Base-by-base conservation (phyloP, 139 green algal genomes). In the Yamagishiella unicocca region DNA sequence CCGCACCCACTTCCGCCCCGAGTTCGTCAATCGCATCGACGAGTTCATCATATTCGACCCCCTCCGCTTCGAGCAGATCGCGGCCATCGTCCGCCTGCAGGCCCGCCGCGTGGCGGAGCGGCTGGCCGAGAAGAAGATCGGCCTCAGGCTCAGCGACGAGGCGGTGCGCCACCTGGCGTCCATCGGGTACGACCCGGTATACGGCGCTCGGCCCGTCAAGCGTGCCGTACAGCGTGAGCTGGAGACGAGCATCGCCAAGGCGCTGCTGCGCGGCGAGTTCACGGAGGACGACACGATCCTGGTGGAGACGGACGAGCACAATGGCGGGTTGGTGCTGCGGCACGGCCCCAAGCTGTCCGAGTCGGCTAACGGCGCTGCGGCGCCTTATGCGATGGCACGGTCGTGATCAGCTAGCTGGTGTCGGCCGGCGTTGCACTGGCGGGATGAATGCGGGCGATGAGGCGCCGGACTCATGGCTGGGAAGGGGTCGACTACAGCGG, bases 11-110 rank as follows among this genome's bases (percentile, higher is more conserved):
- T 99, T 99, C 95, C 90, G 98, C 38, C 98, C 98, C n/a, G 98
- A 99, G 94, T 99, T 99, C 84, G 93, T 99, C 77, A 99, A 99
- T 93, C 93, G 98, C 77, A 95, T 99, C 50, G 98, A 99, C 92
- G 98, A 99, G 88, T 99, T 98, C 92, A 97, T 99, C 86, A 96
- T 99, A n/a, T 99, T 99, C 89, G 93, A 98, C 83, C 93, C 95
- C 33, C 96, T 99, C 29, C n/a, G 72, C 35, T 54, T 83, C 29
- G 90, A 95, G 0, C 95, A 99, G 93, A 99, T 99, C 93, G 88
- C 91, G 53, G 43, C 66, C 58, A 98, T 99, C 80, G 97, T 99
- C 40, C 80, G 77, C 29, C 55, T 93, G 61, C 92, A 94, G 90
- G 90, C 84, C 33, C 87, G 91, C 75, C 90, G 92, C 68, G 92